Evolutionary conservation across 805 yeast species (phyloP).

Genomic region (Saturnispora saitoi): DNA sequence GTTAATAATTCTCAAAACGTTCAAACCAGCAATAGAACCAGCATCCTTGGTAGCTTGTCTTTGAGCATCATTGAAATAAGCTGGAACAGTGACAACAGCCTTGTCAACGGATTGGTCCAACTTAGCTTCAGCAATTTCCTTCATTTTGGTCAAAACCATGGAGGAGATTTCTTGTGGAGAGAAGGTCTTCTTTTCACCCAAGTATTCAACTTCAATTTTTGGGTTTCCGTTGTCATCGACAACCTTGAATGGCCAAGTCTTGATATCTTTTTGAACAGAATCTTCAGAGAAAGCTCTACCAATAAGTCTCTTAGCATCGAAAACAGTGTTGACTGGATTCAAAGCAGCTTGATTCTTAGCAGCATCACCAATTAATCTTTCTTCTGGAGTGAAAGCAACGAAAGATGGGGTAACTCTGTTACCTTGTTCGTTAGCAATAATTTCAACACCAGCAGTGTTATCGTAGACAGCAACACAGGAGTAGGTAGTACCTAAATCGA

Average conservation of each 20-base stretch:
- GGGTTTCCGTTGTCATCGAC: constrained; percentile 59
- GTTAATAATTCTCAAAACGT: constrained; percentile 69
- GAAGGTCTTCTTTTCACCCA: constrained; percentile 60
- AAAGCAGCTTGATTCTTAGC: constrained; percentile 80
- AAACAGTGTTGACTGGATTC: constrained; percentile 69
- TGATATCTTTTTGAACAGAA: constrained; percentile 79
- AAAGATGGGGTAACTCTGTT: constrained; percentile 78
- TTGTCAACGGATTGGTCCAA: constrained; percentile 63
- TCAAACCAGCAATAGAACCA: constrained; percentile 72
- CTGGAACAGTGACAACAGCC: constrained; percentile 75
- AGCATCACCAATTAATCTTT: constrained; percentile 76
- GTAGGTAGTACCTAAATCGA: constrained; percentile 87
- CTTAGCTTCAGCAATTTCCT: constrained; percentile 71
- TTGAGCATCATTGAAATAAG: constrained; percentile 73
- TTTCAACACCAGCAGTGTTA: constrained; percentile 61
- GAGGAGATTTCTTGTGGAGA: constrained; percentile 71
- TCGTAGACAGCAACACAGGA: constrained; percentile 71
- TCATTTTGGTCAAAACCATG: constrained; percentile 76
- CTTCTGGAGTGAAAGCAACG: constrained; percentile 72
- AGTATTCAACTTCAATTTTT: constrained; percentile 59
- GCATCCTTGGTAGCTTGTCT: constrained; percentile 80
- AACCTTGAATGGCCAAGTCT: constrained; percentile 81
- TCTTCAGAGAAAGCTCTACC: constrained; percentile 73
- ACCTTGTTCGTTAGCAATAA: constrained; percentile 79
- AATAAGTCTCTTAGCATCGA: constrained; percentile 77